Conservation (phyloP, 805 yeast genomes). For the Candida sithepensis region DNA sequence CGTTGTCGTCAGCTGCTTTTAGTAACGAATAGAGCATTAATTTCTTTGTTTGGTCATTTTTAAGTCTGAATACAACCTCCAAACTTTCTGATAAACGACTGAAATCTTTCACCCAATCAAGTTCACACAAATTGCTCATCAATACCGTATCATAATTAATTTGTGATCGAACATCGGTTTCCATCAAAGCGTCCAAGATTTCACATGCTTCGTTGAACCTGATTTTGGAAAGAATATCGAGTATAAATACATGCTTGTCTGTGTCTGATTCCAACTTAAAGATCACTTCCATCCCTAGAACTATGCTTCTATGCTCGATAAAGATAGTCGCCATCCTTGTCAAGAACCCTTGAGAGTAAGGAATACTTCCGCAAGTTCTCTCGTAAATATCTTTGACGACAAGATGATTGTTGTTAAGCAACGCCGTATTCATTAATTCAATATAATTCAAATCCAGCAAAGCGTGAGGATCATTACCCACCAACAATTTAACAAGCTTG, state of each 20-base stretch:
- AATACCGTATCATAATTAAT: not conserved
- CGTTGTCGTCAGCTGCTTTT: constrained; percentile 16
- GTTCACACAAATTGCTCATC: not conserved
- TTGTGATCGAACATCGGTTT: not conserved
- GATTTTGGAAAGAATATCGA: constrained; percentile 10
- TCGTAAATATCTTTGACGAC: constrained; percentile 3
- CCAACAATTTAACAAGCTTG: constrained; percentile 9
- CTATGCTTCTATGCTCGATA: constrained; percentile 6
- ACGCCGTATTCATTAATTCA: constrained; percentile 10
- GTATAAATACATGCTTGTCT: constrained; percentile 2
- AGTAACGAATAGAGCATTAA: constrained; percentile 17
- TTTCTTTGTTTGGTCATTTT: constrained; percentile 4
- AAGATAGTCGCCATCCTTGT: constrained; percentile 8
- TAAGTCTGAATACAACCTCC: not conserved
- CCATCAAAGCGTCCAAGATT: not conserved
- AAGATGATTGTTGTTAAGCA: constrained; percentile 5
- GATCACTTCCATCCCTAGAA: constrained; percentile 8
- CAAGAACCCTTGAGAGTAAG: constrained; percentile 8
- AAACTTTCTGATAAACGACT: not conserved
- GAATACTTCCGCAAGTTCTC: constrained; percentile 1
- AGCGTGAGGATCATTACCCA: not conserved
- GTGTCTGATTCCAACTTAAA: constrained; percentile 4
- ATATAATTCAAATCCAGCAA: constrained; percentile 4
- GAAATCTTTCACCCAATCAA: not conserved
- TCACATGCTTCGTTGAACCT: not conserved